Percentiles rank a stretch among this genome's conserved stretches.
Conservation (phyloP, 2,329 filamentous ascomycete species). For the Trichoderma sp. region DNA sequence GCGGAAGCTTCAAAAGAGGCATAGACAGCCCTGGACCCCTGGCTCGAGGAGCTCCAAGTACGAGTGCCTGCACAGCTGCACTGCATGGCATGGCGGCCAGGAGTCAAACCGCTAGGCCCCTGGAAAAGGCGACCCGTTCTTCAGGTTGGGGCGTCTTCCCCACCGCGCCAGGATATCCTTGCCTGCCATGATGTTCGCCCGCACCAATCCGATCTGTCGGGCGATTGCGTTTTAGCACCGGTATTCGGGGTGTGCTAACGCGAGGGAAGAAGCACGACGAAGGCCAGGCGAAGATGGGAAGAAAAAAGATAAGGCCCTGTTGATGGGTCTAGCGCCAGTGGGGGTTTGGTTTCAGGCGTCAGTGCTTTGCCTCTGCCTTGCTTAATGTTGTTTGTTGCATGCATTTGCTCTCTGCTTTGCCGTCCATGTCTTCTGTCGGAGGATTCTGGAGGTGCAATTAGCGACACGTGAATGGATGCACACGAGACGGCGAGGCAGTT, state of each 20-base stretch:
- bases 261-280: neutral
- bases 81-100: neutral
- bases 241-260: neutral
- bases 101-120: conserved; percentile 21
- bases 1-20: conserved; percentile 14
- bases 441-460: neutral
- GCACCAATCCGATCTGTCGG: conserved; percentile 21
- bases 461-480: neutral
- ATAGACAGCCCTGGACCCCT: neutral
- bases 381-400: neutral
- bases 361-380: neutral
- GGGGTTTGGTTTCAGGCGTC: conserved; percentile 12
- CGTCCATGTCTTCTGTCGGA: neutral
- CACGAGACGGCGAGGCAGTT: neutral
- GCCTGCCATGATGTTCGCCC: conserved; percentile 20
- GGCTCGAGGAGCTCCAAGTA: neutral
- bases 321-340: conserved; percentile 5
- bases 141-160: conserved; percentile 20
- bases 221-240: conserved; percentile 20
- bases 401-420: neutral
- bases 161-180: conserved; percentile 18
- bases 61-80: neutral
- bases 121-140: conserved; percentile 12
- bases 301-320: conserved; percentile 7
- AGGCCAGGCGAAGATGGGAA: neutral